Conservation (phyloP, 1,284 basidiomycete species). For the Sporisorium scitamineum region DNA sequence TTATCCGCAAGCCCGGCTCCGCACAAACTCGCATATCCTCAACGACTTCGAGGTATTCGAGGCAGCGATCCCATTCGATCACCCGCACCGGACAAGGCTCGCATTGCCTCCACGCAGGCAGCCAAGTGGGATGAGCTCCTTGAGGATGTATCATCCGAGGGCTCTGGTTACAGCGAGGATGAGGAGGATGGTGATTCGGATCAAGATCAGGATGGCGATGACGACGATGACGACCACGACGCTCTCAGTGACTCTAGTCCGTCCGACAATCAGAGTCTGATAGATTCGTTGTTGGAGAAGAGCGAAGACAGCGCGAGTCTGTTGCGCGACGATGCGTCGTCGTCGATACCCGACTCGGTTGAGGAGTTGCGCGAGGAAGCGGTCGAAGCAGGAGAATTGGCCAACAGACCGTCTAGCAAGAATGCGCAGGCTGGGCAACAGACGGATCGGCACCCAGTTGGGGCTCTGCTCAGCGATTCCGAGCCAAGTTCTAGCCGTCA, state of each 20-base stretch:
- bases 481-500: not conserved
- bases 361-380: slow-evolving; percentile 3
- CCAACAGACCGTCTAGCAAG: not conserved
- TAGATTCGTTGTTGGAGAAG: slow-evolving; percentile 9
- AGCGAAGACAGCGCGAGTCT: slow-evolving; percentile 10
- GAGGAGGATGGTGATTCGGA: slow-evolving; percentile 39
- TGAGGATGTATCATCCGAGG: slow-evolving; percentile 18
- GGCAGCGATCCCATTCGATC: slow-evolving; percentile 43
- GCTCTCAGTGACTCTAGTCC: slow-evolving; percentile 5
- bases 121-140: slow-evolving; percentile 8
- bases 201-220: slow-evolving; percentile 14
- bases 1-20: slow-evolving; percentile 50
- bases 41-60: slow-evolving; percentile 37
- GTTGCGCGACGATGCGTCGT: not conserved
- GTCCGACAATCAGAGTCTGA: slow-evolving; percentile 20
- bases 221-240: slow-evolving; percentile 22
- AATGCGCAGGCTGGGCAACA: not conserved
- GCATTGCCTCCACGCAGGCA: not conserved
- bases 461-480: not conserved
- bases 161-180: slow-evolving; percentile 52
- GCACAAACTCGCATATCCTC: slow-evolving; percentile 35
- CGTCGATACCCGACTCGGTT: not conserved
- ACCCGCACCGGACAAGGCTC: slow-evolving; percentile 29
- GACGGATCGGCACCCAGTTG: not conserved
- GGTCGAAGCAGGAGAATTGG: not conserved